Evolutionary conservation across 345 rosid species (phyloP), one percentile per base, ranked within the genome.

Genomic region (Salix brachista): DNA sequence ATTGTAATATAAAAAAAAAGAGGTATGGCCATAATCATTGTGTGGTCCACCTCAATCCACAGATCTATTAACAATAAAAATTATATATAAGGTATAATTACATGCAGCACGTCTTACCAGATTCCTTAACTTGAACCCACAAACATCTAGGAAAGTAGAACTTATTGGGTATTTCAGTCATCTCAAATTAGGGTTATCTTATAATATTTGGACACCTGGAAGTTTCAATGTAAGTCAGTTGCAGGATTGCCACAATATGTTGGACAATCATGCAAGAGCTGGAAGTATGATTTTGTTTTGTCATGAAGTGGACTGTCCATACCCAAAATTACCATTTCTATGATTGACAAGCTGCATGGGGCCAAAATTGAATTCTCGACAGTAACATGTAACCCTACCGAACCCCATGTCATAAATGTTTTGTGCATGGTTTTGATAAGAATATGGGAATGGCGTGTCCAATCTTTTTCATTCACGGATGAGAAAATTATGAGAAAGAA

Each of bases 401-500:
- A 26, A 56, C n/a, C 23, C 77, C 10, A 30, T 12, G 8, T 67
- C 78, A 65, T 76, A n/a, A 76, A 67, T 52, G 48, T 65, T 18
- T 54, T 25, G 9, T 36, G 39, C 50, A 34, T 13, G 36, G 39
- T 17, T 54, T 68, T 67, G 71, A 75, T 21, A 67, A 50, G 11
- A 46, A 66, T 46, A 30, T 66, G 23, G 41, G 6, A 73, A 73
- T 28, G 8, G 16, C 23, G 26, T 12, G 60, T 62, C 62, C 10
- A 3, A n/a, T 62, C 14, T 12, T 44, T 74, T 13, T 66, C 26
- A 6, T 30, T 30, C 13, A 56, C 67, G 37, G 79, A 68, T 76
- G 67, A 36, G 73, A 36, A 76, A 67, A 68, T 67, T 56, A 76
- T 68, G 56, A 30, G 39, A 17, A 54, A 17, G 50, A 67, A 76